Conservation (phyloP, 2,329 filamentous ascomycete genomes). For the Fusarium mangiferae region DNA sequence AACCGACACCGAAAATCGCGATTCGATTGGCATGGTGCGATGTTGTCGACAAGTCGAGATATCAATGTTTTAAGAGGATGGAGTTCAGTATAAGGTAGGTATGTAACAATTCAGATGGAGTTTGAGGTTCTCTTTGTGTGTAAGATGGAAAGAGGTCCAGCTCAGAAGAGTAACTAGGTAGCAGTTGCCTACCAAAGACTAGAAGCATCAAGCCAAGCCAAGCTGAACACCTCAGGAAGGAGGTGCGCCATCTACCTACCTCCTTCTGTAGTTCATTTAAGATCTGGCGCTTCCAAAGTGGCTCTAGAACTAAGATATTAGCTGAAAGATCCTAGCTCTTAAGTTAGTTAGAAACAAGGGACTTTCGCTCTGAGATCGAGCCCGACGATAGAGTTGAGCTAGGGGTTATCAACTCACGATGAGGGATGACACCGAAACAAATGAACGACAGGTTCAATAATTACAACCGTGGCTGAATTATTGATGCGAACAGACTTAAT, state of each 20-base stretch:
- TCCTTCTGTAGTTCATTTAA: slow-evolving; percentile 29
- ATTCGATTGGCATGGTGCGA: slow-evolving; percentile 57
- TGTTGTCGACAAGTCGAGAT: not conserved
- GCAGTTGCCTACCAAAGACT: not conserved
- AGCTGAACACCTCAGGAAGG: slow-evolving; percentile 19
- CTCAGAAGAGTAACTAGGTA: not conserved
- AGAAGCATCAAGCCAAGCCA: slow-evolving; percentile 15
- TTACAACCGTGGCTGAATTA: slow-evolving; percentile 15
- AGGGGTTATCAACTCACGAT: not conserved
- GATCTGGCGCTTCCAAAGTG: slow-evolving; percentile 5
- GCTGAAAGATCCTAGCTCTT: slow-evolving; percentile 7
- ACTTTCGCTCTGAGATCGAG: not conserved
- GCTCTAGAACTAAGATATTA: not conserved
- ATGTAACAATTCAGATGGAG: not conserved
- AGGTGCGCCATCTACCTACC: slow-evolving; percentile 14
- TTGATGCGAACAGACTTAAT: slow-evolving; percentile 10
- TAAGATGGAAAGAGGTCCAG: not conserved
- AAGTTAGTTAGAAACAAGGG: not conserved
- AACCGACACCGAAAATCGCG: slow-evolving; percentile 57
- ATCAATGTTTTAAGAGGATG: not conserved
- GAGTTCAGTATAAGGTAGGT: not conserved
- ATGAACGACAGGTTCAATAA: slow-evolving; percentile 1
- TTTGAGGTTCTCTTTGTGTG: not conserved
- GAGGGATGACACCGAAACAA: slow-evolving; percentile 5
- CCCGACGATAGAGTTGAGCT: not conserved